Evolutionary conservation across 331 rosid species (phyloP).

Genomic region (Erythrophleum ivorense): DNA sequence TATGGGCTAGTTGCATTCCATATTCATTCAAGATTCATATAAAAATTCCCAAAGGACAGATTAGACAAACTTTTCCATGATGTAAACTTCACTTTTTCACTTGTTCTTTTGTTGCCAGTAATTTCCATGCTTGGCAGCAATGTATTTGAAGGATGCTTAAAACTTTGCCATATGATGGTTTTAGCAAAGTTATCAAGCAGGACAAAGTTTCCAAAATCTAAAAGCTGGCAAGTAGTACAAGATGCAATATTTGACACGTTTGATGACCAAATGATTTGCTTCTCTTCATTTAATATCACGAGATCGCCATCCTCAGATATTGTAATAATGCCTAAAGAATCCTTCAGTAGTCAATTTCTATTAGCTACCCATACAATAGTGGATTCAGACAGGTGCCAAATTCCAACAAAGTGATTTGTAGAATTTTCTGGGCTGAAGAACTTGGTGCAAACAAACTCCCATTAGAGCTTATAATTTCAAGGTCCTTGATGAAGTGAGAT

Average conservation of each 20-base stretch:
- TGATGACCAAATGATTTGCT: conserved; percentile 34
- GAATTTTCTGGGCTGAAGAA: conserved; percentile 32
- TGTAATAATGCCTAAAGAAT: conserved; percentile 32
- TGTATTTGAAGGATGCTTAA: conserved; percentile 32
- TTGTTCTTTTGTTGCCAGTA: not conserved
- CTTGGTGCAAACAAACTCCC: not conserved
- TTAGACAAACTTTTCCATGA: conserved; percentile 27
- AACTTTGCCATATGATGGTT: not conserved
- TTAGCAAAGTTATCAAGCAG: too few relatives aligned
- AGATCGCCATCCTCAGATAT: conserved; percentile 28
- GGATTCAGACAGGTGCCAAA: conserved; percentile 19
- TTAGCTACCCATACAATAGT: conserved; percentile 30
- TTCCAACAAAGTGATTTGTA: conserved; percentile 23
- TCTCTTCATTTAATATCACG: conserved; percentile 12
- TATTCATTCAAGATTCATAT: not conserved
- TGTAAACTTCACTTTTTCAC: not conserved
- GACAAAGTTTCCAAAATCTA: too few relatives aligned
- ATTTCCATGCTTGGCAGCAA: conserved; percentile 16
- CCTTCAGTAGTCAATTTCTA: conserved; percentile 19
- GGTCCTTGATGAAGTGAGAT: too few relatives aligned
- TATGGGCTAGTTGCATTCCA: too few relatives aligned
- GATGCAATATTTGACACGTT: not conserved
- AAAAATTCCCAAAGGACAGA: conserved; percentile 29
- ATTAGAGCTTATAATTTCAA: too few relatives aligned
- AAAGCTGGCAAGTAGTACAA: too few relatives aligned